Base-by-base conservation (phyloP, 2,329 filamentous ascomycete genomes). In the Beauveria medogensis region DNA sequence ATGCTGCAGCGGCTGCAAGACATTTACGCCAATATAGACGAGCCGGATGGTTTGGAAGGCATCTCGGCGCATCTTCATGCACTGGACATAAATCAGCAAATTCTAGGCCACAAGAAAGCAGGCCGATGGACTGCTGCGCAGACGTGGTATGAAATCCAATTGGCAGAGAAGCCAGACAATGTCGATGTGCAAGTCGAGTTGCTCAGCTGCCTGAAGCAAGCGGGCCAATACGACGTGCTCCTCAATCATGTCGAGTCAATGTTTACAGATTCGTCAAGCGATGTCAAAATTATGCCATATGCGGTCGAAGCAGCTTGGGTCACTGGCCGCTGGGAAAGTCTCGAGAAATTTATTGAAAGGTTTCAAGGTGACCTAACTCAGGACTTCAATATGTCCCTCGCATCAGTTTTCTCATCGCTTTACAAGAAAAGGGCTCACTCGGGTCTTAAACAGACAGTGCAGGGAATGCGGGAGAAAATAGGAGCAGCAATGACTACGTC, bases 1-100 rank as follows among this genome's bases (percentile, higher is more conserved):
- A 79, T 94, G 4, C 83, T 95, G 63, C 85, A 91, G 66, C 85
- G 87, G 63, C 78, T 99, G 26, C 93, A 97, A 69, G 87, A 93
- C 58, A 96, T 99, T 20, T 99, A 99, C 73, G 91, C 91, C 1
- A 90, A 97, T 67, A 97, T 99, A 63, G 94, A 99, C 69, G 94
- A 99, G 68, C 95, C 94, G 0, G 94, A 99, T 72, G 92, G 93
- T 1, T 87, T 99, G 40, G 92, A 97, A 70, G 94, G 94, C 3
- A 93, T 99, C 63, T 96, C 93, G 1, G 86, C 91, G 22, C 89
- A 94, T 70, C 78, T 97, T 3, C 88, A 89, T 62, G 85, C 92
- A 12, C 78, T 97, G n/a, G 90, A 95, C 65, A 88, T 97, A 55
- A 90, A 96, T 63, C 93, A 97, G 71, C 92, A 97, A 71, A 89